Conservation (phyloP, 2,329 filamentous ascomycete species). For the Anisogramma anomala region DNA sequence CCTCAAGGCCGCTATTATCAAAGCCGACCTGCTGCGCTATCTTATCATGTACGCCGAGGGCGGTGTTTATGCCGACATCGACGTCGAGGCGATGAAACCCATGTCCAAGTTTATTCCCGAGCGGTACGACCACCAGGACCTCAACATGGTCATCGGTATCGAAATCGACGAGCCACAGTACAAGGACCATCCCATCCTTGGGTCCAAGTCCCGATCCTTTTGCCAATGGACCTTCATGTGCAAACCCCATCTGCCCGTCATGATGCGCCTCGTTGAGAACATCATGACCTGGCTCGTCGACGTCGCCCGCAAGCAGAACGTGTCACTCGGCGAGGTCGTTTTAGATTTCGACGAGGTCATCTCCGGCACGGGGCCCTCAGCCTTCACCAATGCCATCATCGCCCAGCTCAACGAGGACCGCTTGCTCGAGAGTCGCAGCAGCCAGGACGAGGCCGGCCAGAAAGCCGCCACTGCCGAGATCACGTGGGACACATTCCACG, state of each 20-base stretch:
- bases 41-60: slow-evolving; percentile 57
- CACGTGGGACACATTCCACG: slow-evolving; percentile 55
- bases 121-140: slow-evolving; percentile 49
- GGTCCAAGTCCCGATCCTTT: slow-evolving; percentile 57
- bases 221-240: slow-evolving; percentile 68
- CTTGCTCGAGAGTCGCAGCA: slow-evolving; percentile 20
- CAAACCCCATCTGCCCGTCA: slow-evolving; percentile 54
- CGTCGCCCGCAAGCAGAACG: slow-evolving; percentile 46
- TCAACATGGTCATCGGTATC: slow-evolving; percentile 59
- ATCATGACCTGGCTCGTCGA: slow-evolving; percentile 55
- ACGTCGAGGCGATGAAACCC: slow-evolving; percentile 30
- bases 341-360: slow-evolving; percentile 64
- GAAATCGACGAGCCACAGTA: slow-evolving; percentile 62
- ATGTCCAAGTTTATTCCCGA: slow-evolving; percentile 45
- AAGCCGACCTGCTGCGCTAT: slow-evolving; percentile 55
- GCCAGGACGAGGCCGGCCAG: no score
- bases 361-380: slow-evolving; percentile 59
- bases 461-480: no score
- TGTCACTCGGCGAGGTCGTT: slow-evolving; percentile 46
- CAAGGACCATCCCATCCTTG: slow-evolving; percentile 51
- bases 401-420: slow-evolving; percentile 45
- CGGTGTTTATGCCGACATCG: slow-evolving; percentile 37
- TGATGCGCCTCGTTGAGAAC: slow-evolving; percentile 56
- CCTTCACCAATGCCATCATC: slow-evolving; percentile 55
- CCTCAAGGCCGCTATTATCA: slow-evolving; percentile 53